Evolutionary conservation across 306 rosid genomes (phyloP).

Genomic region (Vachellia collinsii): DNA sequence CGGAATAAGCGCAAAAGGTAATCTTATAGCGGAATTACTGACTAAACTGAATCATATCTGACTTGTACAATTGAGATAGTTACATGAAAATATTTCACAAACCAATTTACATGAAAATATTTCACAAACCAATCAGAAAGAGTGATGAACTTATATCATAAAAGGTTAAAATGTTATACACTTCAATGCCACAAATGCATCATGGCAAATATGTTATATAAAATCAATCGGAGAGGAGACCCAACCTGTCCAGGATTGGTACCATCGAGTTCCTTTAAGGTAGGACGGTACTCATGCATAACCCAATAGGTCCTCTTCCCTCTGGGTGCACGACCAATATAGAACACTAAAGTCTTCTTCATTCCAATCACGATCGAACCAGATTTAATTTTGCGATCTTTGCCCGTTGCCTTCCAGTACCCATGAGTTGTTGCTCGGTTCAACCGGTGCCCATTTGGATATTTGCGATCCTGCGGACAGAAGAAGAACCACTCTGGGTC

Average conservation of each 20-base stretch:
- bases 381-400: constrained; percentile 88
- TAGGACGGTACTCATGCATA: constrained; percentile 93
- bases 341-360: constrained; percentile 97
- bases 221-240: constrained; percentile 1
- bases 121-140: constrained; percentile 8
- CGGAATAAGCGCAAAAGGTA: background rate
- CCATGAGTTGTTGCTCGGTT: constrained; percentile 86
- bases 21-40: background rate
- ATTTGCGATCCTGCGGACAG: constrained; percentile 94
- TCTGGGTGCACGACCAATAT: constrained; percentile 91
- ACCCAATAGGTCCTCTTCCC: constrained; percentile 94
- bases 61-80: background rate
- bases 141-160: constrained; percentile 10
- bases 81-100: background rate
- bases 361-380: constrained; percentile 75
- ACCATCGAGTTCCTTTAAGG: constrained; percentile 84
- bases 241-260: constrained; percentile 96
- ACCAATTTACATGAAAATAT: background rate
- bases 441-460: constrained; percentile 87
- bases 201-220: constrained; percentile 1
- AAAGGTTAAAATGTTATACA: background rate
- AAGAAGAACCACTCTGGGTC: constrained; percentile 99
- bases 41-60: background rate
- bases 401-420: constrained; percentile 98
- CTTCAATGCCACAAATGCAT: constrained; percentile 5